Percentiles rank a stretch among this genome's conserved stretches.
These are phyloP conservation scores for Linnemannia elongata DNA, from an alignment of 192 early-diverging fungal genomes.

Conservation along the genomic window DNA sequence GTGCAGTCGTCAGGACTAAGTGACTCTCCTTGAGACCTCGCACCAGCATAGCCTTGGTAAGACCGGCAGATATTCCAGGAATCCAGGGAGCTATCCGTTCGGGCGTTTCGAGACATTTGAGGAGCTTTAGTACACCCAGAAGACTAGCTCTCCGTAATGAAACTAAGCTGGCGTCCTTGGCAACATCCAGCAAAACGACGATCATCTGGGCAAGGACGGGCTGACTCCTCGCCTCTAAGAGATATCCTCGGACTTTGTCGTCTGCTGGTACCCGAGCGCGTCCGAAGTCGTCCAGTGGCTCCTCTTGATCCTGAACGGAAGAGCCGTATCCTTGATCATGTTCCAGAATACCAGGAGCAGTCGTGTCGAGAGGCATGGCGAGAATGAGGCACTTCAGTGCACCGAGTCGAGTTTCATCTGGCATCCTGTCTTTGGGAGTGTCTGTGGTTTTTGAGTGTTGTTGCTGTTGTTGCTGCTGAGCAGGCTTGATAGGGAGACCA, in stretches of 20 bases:
- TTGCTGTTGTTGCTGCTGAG: not conserved
- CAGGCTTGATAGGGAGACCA: constrained; percentile 19
- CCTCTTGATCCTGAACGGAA: not conserved
- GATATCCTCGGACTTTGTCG: constrained; percentile 8
- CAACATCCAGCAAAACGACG: constrained; percentile 22
- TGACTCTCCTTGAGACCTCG: constrained; percentile 51
- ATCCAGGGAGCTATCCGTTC: constrained; percentile 18
- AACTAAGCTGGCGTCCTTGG: constrained; percentile 27
- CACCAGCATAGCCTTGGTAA: constrained; percentile 21
- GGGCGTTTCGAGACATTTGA: constrained; percentile 28
- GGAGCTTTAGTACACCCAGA: constrained; percentile 32
- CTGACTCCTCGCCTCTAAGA: constrained; percentile 9
- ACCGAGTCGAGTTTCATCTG: constrained; percentile 37
- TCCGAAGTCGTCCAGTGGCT: not conserved
- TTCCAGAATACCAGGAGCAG: not conserved
- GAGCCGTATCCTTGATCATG: not conserved
- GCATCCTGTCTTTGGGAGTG: constrained; percentile 23
- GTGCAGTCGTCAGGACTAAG: constrained; percentile 1
- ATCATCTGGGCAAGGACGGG: constrained; percentile 19
- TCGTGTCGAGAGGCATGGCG: constrained; percentile 21
- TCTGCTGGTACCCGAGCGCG: not conserved
- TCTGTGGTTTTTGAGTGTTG: not conserved
- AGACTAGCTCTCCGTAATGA: constrained; percentile 18
- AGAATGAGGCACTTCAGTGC: constrained; percentile 33
- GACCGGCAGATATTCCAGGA: constrained; percentile 31